phyloP scores from a whole-genome alignment of 495 filamentous ascomycete species.

The Cercophora sp. region DNA sequence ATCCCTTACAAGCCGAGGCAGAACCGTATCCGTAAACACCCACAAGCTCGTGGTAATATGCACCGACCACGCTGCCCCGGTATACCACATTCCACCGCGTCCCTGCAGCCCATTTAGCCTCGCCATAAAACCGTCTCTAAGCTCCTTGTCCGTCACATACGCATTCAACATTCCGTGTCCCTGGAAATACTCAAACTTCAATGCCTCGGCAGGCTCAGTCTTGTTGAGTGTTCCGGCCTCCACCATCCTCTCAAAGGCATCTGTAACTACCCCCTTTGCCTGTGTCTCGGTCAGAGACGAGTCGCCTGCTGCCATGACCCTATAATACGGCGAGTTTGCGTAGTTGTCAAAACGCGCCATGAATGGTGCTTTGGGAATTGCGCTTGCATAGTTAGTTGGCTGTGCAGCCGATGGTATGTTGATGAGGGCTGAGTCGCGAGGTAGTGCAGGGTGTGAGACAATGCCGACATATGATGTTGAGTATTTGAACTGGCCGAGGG shows the following conservation, averaged over 20 bases:
- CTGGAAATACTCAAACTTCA: conserved; percentile 32
- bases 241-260: conserved; percentile 28
- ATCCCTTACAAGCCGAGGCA: conserved; percentile 13
- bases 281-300: conserved; percentile 21
- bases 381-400: conserved; percentile 8
- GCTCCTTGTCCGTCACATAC: conserved; percentile 26
- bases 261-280: conserved; percentile 27
- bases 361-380: conserved; percentile 16
- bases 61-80: conserved; percentile 35
- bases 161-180: conserved; percentile 31
- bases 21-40: conserved; percentile 30
- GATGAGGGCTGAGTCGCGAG: neutral
- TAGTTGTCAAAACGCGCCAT: conserved; percentile 23
- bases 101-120: conserved; percentile 39
- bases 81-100: conserved; percentile 38
- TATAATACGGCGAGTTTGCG: conserved; percentile 27
- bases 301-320: conserved; percentile 35
- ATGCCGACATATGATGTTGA: conserved; percentile 32
- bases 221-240: conserved; percentile 24
- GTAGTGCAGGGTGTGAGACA: conserved; percentile 15
- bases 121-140: conserved; percentile 34
- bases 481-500: conserved; percentile 32
- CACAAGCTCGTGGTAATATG: conserved; percentile 38
- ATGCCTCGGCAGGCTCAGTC: neutral
- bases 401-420: conserved; percentile 14